phyloP scores from a whole-genome alignment of 2,329 filamentous ascomycete species.

The Camillea tinctor region DNA sequence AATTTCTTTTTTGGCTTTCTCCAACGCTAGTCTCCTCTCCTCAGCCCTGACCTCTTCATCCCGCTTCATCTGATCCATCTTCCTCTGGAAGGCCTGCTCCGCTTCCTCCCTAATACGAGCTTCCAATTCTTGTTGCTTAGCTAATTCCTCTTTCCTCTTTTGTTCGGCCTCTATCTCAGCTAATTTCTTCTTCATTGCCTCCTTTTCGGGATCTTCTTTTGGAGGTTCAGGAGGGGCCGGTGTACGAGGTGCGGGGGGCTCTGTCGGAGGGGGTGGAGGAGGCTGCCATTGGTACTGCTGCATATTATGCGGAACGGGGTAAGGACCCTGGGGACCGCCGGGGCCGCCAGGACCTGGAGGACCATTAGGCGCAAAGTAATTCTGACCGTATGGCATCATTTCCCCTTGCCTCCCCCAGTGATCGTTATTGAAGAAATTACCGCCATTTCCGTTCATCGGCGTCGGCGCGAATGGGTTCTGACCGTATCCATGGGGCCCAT shows the following conservation, averaged over 20 bases:
- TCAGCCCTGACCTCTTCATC: constrained; percentile 35
- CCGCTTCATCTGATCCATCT: constrained; percentile 41
- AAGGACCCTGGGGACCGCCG: constrained; percentile 24
- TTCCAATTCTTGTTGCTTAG: constrained; percentile 44
- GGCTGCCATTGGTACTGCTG: constrained; percentile 46
- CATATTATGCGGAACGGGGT: constrained; percentile 45
- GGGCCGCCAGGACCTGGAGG: background rate
- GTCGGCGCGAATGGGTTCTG: constrained; percentile 33
- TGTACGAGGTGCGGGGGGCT: constrained; percentile 24
- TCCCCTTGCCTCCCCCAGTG: constrained; percentile 27
- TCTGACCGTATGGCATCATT: constrained; percentile 39
- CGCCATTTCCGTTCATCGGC: constrained; percentile 25
- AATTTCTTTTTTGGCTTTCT: constrained; percentile 45
- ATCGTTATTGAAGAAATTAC: constrained; percentile 44
- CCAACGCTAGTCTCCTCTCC: constrained; percentile 40
- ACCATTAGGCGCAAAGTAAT: constrained; percentile 35
- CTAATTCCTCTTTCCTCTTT: constrained; percentile 45
- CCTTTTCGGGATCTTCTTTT: constrained; percentile 53
- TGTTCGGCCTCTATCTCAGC: constrained; percentile 47
- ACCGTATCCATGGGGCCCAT: constrained; percentile 28
- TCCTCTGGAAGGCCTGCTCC: constrained; percentile 42
- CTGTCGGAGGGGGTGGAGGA: constrained; percentile 37
- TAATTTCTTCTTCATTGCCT: constrained; percentile 61
- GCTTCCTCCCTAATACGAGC: constrained; percentile 45
- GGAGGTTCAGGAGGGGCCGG: constrained; percentile 19